A percentile compares a stretch with the other conserved stretches of the same genome.
These are phyloP conservation scores for Bromus sterilis DNA, from an alignment of 176 grass and related monocot species.

Conservation along the genomic window DNA sequence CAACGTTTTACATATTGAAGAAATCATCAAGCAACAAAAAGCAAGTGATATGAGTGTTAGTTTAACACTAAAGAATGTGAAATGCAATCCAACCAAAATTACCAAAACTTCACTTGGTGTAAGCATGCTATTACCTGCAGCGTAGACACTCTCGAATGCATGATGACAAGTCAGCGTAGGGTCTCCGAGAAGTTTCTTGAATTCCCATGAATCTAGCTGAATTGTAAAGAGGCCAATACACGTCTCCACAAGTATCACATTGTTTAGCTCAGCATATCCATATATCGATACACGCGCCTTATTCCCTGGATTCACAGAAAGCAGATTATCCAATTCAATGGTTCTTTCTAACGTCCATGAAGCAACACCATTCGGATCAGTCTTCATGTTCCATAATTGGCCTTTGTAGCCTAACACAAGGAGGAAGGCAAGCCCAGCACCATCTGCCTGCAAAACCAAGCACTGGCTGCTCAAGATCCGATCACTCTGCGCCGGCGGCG, in stretches of 20 bases:
- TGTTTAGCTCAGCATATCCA: neutral
- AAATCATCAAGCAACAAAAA: neutral
- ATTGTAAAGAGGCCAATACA: neutral
- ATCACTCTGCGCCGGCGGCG: too few species aligned
- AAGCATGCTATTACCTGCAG: neutral
- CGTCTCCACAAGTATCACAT: neutral
- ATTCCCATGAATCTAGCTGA: neutral
- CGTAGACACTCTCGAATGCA: neutral
- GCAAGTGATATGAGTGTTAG: neutral
- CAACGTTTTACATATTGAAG: neutral
- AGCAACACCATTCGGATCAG: neutral
- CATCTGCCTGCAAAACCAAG: neutral
- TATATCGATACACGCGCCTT: neutral
- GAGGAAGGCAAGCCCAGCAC: neutral
- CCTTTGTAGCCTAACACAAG: neutral
- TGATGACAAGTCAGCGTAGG: neutral
- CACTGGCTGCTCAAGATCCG: too few species aligned
- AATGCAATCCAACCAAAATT: too few species aligned
- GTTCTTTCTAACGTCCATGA: neutral
- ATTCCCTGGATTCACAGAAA: neutral
- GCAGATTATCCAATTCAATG: neutral
- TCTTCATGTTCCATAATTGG: neutral
- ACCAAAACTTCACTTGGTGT: too few species aligned
- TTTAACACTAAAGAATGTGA: too few species aligned
- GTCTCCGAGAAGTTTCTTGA: neutral